phyloP scores from a whole-genome alignment of 2,329 filamentous ascomycete species.

The Colletotrichum noveboracense region DNA sequence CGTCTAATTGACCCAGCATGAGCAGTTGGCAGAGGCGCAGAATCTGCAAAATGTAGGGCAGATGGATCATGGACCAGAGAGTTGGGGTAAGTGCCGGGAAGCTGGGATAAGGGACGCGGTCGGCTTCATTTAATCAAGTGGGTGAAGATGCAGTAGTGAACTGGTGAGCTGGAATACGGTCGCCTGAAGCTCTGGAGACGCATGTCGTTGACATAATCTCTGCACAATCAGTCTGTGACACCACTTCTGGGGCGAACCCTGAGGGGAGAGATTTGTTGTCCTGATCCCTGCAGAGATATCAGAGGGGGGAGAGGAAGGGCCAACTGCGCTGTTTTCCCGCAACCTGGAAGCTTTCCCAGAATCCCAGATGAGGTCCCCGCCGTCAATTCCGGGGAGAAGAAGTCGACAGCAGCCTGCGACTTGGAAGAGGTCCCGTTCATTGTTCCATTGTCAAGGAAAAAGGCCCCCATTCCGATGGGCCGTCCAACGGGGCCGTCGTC shows the following conservation, averaged over 20 bases:
- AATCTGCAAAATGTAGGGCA: background rate
- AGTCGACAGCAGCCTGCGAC: background rate
- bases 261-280: background rate
- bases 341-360: background rate
- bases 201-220: conserved; percentile 13
- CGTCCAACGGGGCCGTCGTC: background rate
- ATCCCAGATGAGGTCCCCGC: conserved; percentile 1
- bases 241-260: conserved; percentile 14
- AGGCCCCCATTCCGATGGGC: background rate
- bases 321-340: conserved; percentile 8
- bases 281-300: background rate
- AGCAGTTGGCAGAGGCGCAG: background rate
- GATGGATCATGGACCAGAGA: background rate
- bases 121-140: conserved; percentile 2
- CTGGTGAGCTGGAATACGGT: background rate
- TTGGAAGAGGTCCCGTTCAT: background rate
- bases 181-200: background rate
- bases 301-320: background rate
- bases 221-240: conserved; percentile 16
- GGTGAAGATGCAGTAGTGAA: background rate
- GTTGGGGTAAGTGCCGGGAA: background rate
- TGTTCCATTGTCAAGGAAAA: background rate
- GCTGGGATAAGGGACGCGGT: background rate
- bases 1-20: background rate
- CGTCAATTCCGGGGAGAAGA: conserved; percentile 2